Evolutionary conservation across 1,284 basidiomycete genomes (phyloP), one percentile per base, ranked within the genome.

Genomic region (Clitocybe nebularis): DNA sequence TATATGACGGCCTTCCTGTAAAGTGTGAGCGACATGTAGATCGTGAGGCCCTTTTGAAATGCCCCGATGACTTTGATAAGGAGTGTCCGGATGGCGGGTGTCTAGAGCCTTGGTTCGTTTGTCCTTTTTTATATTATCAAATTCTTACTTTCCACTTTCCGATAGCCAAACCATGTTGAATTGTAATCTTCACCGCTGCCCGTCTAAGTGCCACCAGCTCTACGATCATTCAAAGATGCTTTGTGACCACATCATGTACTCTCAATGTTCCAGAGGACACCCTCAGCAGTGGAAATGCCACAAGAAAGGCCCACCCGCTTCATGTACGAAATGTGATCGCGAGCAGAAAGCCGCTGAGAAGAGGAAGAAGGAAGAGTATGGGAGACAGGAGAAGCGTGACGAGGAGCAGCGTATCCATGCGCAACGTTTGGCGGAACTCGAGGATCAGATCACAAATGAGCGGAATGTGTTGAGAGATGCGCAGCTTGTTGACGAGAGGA

Each of bases 81-180:
- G 51, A 64, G 17, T 71, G 67, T 48, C 81, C 81, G 0, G 77
- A 82, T 37, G 82, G 81, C 3, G 82, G 82, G 1, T 84, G 82
- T 45, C 60, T 51, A 2, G 65, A 73, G 46, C 67, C 70, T 22
- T 84, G 81, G 81, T 81, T 57, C 22, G 17, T 38, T 5, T 28
- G n/a, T 25, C 21, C 23, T 4, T 4, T 4, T 39, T 30, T 16
- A 16, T 21, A 6, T 1, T 38, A 33, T 24, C 24, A 35, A 43
- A 32, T 21, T 29, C 45, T 42, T 17, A 17, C 14, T 38, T 26
- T 20, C 39, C 80, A 79, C 45, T 69, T 67, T 4, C 51, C 54
- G 0, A 55, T 61, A 32, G 60, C 80, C n/a, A 10, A 16, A 10
- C 22, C 13, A 9, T 1, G 10, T 3, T 34, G 5, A 66, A 55